A percentile compares a stretch with the other conserved stretches of the same genome.
phyloP scores from a whole-genome alignment of 768 basidiomycete genomes.

The Neoboletus subvelutipes region DNA sequence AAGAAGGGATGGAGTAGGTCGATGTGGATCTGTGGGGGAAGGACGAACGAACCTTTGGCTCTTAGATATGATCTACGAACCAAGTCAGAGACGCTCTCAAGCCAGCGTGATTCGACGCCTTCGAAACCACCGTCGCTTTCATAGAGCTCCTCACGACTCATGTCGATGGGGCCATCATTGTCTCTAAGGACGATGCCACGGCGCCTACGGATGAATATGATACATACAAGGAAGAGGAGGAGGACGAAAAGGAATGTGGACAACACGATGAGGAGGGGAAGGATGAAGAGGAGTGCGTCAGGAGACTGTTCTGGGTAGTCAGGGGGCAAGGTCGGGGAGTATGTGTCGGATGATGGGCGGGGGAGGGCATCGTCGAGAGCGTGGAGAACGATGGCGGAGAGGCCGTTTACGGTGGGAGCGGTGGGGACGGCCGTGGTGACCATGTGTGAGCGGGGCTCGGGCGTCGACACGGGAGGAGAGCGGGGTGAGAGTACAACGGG shows the following conservation, averaged over 20 bases:
- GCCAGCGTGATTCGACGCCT: constrained; percentile 89
- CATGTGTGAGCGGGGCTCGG: not conserved
- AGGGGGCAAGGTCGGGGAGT: not conserved
- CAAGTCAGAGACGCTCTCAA: constrained; percentile 74
- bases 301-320: constrained; percentile 32
- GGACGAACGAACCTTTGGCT: constrained; percentile 70
- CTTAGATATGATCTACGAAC: constrained; percentile 71
- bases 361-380: constrained; percentile 2
- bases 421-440: constrained; percentile 8
- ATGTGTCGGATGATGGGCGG: constrained; percentile 4
- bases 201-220: constrained; percentile 77
- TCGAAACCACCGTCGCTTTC: constrained; percentile 94
- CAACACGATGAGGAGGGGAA: constrained; percentile 92
- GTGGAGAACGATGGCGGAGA: constrained; percentile 6
- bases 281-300: constrained; percentile 80
- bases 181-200: constrained; percentile 80
- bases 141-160: constrained; percentile 87
- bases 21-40: not conserved
- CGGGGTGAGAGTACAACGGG: not conserved
- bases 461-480: not conserved
- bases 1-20: not conserved
- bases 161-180: constrained; percentile 88
- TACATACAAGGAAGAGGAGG: constrained; percentile 85
- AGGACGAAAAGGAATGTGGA: constrained; percentile 92
- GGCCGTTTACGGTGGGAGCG: not conserved